A percentile compares a stretch with the other conserved stretches of the same genome.
Evolutionary conservation across 306 rosid genomes (phyloP).

Genomic region (Benincasa hispida): DNA sequence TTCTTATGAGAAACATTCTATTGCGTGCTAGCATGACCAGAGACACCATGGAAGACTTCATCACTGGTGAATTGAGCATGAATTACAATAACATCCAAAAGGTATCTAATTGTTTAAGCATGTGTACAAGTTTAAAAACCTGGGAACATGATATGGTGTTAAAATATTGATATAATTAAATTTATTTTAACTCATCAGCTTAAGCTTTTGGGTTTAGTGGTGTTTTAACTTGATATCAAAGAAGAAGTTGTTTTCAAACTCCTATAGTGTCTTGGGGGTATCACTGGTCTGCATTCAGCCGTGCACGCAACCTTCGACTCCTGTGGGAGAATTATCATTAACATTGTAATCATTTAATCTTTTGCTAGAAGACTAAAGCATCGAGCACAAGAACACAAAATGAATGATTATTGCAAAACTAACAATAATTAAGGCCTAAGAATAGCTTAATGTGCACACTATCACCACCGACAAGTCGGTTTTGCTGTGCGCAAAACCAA

Average conservation of each 20-base stretch:
- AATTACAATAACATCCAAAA: constrained; percentile 80
- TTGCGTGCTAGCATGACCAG: constrained; percentile 30
- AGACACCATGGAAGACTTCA: constrained; percentile 40
- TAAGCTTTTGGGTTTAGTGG: not conserved
- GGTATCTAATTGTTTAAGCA: constrained; percentile 24
- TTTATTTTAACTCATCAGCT: not conserved
- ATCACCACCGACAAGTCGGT: too few relatives aligned
- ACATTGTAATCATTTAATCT: too few relatives aligned
- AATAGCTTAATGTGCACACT: too few relatives aligned
- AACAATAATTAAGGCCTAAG: too few relatives aligned
- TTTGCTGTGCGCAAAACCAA: too few relatives aligned
- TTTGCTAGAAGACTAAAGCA: too few relatives aligned
- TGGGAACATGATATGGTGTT: not conserved
- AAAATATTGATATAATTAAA: not conserved
- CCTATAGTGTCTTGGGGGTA: not conserved
- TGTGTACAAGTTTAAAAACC: not conserved
- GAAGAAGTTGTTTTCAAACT: not conserved
- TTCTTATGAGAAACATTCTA: constrained; percentile 47
- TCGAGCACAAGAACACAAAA: too few relatives aligned
- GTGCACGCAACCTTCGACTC: not conserved
- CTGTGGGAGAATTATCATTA: too few relatives aligned
- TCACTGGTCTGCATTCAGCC: not conserved
- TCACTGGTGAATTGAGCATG: constrained; percentile 43
- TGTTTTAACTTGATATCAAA: not conserved
- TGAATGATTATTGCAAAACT: too few relatives aligned